phyloP scores from a whole-genome alignment of 345 rosid species.

The Gossypium ekmanianum region DNA sequence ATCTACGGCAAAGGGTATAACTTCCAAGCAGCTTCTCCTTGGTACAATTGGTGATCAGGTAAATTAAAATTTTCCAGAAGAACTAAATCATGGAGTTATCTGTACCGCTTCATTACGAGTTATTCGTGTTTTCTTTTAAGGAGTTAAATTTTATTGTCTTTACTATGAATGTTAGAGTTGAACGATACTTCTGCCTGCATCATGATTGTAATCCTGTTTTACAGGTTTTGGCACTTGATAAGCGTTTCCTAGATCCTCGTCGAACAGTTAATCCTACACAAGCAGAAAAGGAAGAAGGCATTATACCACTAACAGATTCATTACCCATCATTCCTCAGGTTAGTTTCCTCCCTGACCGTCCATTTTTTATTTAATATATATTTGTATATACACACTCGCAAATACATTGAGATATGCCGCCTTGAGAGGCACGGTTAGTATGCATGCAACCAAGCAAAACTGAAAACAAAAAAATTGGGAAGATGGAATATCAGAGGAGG shows the following conservation, averaged over 20 bases:
- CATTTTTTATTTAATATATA: neutral
- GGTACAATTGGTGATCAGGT: conserved; percentile 93
- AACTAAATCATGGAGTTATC: neutral
- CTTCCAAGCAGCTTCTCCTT: conserved; percentile 96
- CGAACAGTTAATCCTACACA: conserved; percentile 88
- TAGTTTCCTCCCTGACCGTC: conserved; percentile 12
- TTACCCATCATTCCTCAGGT: conserved; percentile 96
- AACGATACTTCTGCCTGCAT: neutral
- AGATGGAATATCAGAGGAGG: too few relatives aligned
- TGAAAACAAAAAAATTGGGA: too few relatives aligned
- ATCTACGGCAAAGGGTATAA: conserved; percentile 92
- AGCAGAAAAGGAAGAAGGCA: conserved; percentile 97
- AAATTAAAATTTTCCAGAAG: conserved; percentile 18
- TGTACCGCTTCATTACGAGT: neutral
- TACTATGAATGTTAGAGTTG: neutral
- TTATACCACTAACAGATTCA: conserved; percentile 84
- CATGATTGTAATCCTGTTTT: neutral
- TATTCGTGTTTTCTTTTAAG: neutral
- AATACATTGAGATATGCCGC: neutral
- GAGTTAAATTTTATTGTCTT: neutral
- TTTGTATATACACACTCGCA: neutral
- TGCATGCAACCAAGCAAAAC: neutral
- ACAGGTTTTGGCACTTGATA: conserved; percentile 84
- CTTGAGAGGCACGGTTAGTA: neutral
- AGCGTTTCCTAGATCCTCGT: conserved; percentile 93